These are phyloP conservation scores for Crithidia sp. DNA, from an alignment of 208 protist genomes.

Conservation along the genomic window DNA sequence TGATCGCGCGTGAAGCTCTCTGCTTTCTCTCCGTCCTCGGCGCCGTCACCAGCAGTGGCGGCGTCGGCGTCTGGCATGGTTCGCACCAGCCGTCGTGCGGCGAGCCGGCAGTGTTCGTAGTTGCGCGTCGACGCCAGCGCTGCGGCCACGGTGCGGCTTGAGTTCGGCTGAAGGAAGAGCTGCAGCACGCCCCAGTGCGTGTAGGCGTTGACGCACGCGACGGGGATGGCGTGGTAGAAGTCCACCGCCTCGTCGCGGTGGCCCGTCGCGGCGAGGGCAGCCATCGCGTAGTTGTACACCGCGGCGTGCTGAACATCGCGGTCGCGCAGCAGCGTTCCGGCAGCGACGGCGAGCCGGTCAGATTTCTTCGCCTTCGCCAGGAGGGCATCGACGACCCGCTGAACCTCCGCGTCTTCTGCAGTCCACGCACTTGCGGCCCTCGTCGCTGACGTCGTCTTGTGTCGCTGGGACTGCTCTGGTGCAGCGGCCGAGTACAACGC, in stretches of 20 bases:
- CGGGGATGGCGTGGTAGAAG: constrained; percentile 35
- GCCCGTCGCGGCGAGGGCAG: constrained; percentile 39
- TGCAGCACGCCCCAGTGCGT: constrained; percentile 42
- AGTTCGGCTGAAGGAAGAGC: constrained; percentile 27
- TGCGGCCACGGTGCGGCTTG: neutral
- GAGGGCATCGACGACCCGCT: neutral
- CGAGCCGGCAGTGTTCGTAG: constrained; percentile 28
- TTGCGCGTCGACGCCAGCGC: constrained; percentile 16
- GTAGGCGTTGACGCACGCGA: constrained; percentile 22
- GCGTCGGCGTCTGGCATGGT: neutral
- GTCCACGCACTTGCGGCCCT: neutral
- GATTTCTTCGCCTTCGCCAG: neutral
- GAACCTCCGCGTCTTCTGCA: neutral
- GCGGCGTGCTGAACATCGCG: constrained; percentile 31
- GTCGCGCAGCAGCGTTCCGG: constrained; percentile 14
- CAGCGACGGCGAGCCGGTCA: constrained; percentile 16
- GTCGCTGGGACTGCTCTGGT: neutral
- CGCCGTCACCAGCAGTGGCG: neutral
- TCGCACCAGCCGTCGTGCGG: constrained; percentile 19
- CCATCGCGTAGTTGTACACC: constrained; percentile 55
- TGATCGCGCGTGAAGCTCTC: constrained; percentile 22
- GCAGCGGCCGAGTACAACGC: constrained; percentile 4
- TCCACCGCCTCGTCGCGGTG: constrained; percentile 30
- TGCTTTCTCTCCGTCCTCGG: neutral
- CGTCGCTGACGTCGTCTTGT: neutral